Percentiles rank a stretch among this genome's conserved stretches.
phyloP scores from a whole-genome alignment of 768 basidiomycete species.

The Mrakia blollopis region DNA sequence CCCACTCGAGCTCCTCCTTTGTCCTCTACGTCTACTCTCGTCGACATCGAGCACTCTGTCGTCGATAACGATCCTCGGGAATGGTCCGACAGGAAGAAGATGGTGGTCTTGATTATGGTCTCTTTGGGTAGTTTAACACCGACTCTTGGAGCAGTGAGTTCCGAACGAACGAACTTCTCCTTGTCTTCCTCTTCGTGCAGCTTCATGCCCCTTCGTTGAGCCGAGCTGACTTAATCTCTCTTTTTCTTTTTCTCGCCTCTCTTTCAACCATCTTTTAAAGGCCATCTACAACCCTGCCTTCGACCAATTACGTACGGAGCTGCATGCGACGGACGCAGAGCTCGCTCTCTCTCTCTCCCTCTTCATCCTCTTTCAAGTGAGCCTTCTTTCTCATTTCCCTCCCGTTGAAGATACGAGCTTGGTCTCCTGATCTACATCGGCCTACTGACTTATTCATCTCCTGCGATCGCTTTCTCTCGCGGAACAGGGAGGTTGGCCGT shows the following conservation, averaged over 20 bases:
- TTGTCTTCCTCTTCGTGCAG: not conserved
- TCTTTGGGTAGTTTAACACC: slow-evolving; percentile 39
- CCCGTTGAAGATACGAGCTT: too few species aligned
- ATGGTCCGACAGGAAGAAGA: slow-evolving; percentile 43
- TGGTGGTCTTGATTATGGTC: slow-evolving; percentile 35
- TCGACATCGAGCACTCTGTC: slow-evolving; percentile 46
- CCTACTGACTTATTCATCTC: too few species aligned
- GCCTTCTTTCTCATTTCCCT: too few species aligned
- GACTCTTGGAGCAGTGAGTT: slow-evolving; percentile 39
- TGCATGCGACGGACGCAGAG: slow-evolving; percentile 41
- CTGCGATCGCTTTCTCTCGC: too few species aligned
- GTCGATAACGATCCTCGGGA: slow-evolving; percentile 47
- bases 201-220: not conserved
- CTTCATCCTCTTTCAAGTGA: slow-evolving; percentile 40
- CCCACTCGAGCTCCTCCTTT: not conserved
- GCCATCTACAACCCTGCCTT: slow-evolving; percentile 46
- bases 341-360: slow-evolving; percentile 43
- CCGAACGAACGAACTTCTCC: not conserved
- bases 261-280: not conserved
- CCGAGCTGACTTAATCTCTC: not conserved
- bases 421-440: too few species aligned
- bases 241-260: not conserved
- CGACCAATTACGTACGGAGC: slow-evolving; percentile 40
- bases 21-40: not conserved
- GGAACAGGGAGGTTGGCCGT: slow-evolving; percentile 32